Evolutionary conservation across 495 filamentous ascomycete species (phyloP).

Genomic region (Filosporella fistucella): DNA sequence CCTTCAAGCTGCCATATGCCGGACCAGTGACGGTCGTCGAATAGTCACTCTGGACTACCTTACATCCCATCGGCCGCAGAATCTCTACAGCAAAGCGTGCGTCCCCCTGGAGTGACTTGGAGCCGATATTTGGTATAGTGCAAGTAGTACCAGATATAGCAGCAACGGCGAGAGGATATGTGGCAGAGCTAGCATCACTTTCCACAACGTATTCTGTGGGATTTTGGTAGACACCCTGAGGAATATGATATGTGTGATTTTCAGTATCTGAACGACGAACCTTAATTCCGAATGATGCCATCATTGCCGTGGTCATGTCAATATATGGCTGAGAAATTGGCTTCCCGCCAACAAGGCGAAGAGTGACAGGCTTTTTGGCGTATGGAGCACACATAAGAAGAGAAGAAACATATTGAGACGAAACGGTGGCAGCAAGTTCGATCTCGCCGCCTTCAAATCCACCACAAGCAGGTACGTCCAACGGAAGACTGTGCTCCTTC

Average conservation of each 20-base stretch:
- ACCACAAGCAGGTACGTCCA: slow-evolving; percentile 74
- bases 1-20: slow-evolving; percentile 62
- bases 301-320: slow-evolving; percentile 98
- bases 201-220: slow-evolving; percentile 87
- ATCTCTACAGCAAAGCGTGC: slow-evolving; percentile 92
- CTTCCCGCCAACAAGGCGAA: slow-evolving; percentile 87
- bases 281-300: slow-evolving; percentile 84
- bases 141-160: slow-evolving; percentile 93
- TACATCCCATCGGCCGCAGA: slow-evolving; percentile 88
- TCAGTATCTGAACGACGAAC: slow-evolving; percentile 63
- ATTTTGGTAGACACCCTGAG: slow-evolving; percentile 78
- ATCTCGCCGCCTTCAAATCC: slow-evolving; percentile 92
- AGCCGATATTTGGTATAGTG: slow-evolving; percentile 94
- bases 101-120: slow-evolving; percentile 87
- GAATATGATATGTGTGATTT: slow-evolving; percentile 91
- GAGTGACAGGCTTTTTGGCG: slow-evolving; percentile 86
- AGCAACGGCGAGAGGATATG: slow-evolving; percentile 91
- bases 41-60: slow-evolving; percentile 73
- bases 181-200: slow-evolving; percentile 96
- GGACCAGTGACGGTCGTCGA: slow-evolving; percentile 95
- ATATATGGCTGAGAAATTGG: slow-evolving; percentile 97
- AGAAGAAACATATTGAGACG: slow-evolving; percentile 96
- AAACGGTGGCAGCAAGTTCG: slow-evolving; percentile 87
- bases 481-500: slow-evolving; percentile 72
- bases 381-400: slow-evolving; percentile 97